Evolutionary conservation across 345 rosid genomes (phyloP).

Genomic region (Sisymbrium altissimum): DNA sequence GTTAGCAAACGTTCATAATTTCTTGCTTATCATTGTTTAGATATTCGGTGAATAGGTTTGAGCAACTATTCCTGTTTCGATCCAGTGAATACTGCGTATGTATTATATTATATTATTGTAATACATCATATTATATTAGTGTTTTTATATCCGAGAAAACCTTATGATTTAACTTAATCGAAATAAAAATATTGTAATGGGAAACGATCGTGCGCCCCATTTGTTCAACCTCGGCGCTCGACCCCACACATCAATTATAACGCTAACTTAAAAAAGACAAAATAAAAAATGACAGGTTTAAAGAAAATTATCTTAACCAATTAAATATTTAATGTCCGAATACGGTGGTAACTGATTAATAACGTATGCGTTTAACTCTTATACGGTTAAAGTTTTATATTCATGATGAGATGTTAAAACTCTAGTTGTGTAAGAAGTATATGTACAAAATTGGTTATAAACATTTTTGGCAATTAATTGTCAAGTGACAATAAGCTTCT

Average conservation of each 20-base stretch:
- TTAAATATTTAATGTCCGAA: not conserved
- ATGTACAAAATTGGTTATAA: not conserved
- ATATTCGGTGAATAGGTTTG: not conserved
- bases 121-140: not conserved
- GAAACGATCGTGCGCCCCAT: conserved; percentile 39
- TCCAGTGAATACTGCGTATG: conserved; percentile 12
- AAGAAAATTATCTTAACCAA: conserved; percentile 23
- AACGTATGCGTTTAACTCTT: not conserved
- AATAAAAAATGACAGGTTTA: conserved; percentile 10
- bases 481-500: not conserved
- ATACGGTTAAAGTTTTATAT: not conserved
- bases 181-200: conserved; percentile 16
- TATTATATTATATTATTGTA: not conserved
- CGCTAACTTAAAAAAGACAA: conserved; percentile 30
- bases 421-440: not conserved
- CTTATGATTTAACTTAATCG: conserved; percentile 23
- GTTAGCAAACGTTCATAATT: not conserved
- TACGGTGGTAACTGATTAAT: not conserved
- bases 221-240: conserved; percentile 37
- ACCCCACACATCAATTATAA: conserved; percentile 40
- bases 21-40: not conserved
- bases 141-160: conserved; percentile 4
- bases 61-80: conserved; percentile 1
- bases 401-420: not conserved
- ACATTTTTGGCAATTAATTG: not conserved